Evolutionary conservation across 148 eudicot genomes (phyloP), one percentile per base, ranked within the genome.

Genomic region (Dianthus caryophyllus): DNA sequence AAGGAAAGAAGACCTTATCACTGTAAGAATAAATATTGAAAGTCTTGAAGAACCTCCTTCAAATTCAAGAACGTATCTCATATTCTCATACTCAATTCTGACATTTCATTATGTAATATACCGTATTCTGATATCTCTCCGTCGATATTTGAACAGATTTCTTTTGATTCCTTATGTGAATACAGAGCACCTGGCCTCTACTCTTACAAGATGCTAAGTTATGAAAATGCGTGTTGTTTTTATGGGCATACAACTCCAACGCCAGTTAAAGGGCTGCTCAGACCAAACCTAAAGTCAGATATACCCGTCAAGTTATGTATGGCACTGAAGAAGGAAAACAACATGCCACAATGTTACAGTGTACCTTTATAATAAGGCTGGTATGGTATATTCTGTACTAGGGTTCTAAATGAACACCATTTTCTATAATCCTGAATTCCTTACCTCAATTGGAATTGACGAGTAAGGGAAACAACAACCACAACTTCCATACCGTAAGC

Each of bases 401-500:
- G 59, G 59, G 59, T 10, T 54, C 13, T 9, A 11, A 9, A 11
- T 10, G 5, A 54, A 0, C 17, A 9, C 33, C 15, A 9, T 16
- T 56, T 56, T n/a, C 30, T 53, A 21, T 10, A 53, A 9, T 21
- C 30, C 30, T 51, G n/a, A n/a, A n/a, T n/a, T n/a, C n/a, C n/a
- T n/a, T 2, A 18, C 30, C 58, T 53, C 5, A 56, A 16, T 13
- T 14, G 1, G 21, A 20, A 51, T 12, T 22, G 21, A 21, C 22
- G 8, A 21, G 55, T 18, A 22, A 18, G 36, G 10, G 24, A 63
- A 47, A 16, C 26, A 13, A 65, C 16, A 6, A 16, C 46, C 54
- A 56, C 24, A 65, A 65, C n/a, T 22, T 67, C 16, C 33, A 38
- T 51, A 24, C n/a, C 50, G 36, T n/a, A 22, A 52, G 56, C 44